These are phyloP conservation scores for Euclidium syriacum DNA, from an alignment of 345 rosid species.

Conservation along the genomic window DNA sequence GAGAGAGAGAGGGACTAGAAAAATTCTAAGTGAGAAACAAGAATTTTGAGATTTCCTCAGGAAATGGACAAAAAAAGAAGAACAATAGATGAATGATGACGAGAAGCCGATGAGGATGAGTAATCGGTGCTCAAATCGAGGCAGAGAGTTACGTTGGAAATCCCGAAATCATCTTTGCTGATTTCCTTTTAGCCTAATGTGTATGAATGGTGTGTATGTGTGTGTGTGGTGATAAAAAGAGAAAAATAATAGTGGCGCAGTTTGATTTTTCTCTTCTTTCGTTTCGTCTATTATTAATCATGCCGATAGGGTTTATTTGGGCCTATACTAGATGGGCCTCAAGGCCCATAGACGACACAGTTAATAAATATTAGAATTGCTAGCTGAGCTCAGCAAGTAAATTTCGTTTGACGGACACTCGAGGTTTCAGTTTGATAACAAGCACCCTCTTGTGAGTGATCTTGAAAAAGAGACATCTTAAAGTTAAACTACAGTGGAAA, in stretches of 20 bases:
- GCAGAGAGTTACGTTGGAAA: not conserved
- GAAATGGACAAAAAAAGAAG: not conserved
- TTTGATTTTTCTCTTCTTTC: too few species aligned
- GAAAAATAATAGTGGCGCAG: not conserved
- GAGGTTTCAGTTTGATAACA: too few species aligned
- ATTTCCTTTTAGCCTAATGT: not conserved
- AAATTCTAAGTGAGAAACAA: not conserved
- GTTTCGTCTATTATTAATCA: too few species aligned
- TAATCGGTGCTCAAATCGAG: constrained; percentile 23
- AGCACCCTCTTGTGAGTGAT: too few species aligned
- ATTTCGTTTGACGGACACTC: too few species aligned
- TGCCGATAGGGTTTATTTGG: too few species aligned
- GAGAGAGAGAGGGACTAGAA: not conserved
- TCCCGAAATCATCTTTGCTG: not conserved
- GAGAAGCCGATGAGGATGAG: not conserved
- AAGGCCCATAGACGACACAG: too few species aligned
- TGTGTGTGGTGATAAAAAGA: constrained; percentile 3
- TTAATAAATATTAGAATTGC: too few species aligned
- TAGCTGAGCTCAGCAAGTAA: too few species aligned
- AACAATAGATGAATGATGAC: not conserved
- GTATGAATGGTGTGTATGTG: not conserved
- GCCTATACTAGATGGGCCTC: too few species aligned
- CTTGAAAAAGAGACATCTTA: too few species aligned
- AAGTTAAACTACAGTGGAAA: too few species aligned
- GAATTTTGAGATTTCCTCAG: not conserved